These are phyloP conservation scores for Ramalina intermedia DNA, from an alignment of 495 filamentous ascomycete species.

Conservation along the genomic window DNA sequence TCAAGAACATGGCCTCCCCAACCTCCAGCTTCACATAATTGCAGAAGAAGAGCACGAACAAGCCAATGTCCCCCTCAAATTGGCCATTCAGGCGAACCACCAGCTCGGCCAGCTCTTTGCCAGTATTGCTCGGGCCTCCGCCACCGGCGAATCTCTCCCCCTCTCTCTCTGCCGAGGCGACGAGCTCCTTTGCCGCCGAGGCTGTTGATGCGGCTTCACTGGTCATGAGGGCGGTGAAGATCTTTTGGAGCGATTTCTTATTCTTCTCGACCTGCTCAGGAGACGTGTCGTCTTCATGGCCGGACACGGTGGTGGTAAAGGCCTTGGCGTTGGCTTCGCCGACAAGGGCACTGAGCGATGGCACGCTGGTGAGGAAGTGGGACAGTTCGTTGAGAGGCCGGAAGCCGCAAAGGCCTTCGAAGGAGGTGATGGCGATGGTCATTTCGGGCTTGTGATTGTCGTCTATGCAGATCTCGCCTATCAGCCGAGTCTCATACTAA, in stretches of 20 bases:
- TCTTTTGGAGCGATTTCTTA: conserved; percentile 61
- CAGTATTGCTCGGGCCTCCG: conserved; percentile 43
- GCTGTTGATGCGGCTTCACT: conserved; percentile 50
- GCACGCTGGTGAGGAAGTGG: conserved; percentile 66
- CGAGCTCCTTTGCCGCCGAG: conserved; percentile 47
- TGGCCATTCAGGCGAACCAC: conserved; percentile 60
- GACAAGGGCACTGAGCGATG: conserved; percentile 60
- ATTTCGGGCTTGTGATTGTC: conserved; percentile 99
- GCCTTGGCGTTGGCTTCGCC: conserved; percentile 51
- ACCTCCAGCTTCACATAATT: conserved; percentile 69
- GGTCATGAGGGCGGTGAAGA: conserved; percentile 71
- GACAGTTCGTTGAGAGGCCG: conserved; percentile 72
- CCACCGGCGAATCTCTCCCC: conserved; percentile 47
- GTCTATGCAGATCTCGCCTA: conserved; percentile 32
- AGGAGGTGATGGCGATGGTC: conserved; percentile 91
- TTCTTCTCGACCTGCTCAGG: conserved; percentile 45
- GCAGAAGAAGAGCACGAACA: conserved; percentile 69
- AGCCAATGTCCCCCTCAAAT: conserved; percentile 62
- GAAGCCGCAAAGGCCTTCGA: conserved; percentile 93
- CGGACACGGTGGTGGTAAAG: conserved; percentile 54
- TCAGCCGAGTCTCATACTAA: too few relatives aligned
- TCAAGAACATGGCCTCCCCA: conserved; percentile 91
- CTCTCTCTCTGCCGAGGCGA: conserved; percentile 50
- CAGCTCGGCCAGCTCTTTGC: conserved; percentile 59
- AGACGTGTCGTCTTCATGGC: conserved; percentile 46